Conservation (phyloP, 345 rosid genomes). For the Ricinus communis region DNA sequence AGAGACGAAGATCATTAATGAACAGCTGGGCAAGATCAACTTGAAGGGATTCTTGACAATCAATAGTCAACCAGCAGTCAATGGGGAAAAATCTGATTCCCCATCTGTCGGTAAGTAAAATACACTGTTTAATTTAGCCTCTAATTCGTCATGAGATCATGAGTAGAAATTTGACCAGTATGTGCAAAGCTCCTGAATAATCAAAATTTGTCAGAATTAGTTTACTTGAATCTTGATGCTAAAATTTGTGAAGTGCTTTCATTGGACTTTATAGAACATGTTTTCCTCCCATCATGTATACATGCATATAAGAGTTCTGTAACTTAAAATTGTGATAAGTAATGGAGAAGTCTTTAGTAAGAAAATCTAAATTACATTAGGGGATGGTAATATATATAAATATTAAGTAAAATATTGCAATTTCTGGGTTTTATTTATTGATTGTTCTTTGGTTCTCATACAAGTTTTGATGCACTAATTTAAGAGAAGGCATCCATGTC, state of each 20-base stretch:
- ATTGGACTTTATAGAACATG: neutral
- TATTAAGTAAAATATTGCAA: no score
- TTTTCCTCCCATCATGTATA: neutral
- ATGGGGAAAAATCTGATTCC: conserved; percentile 80
- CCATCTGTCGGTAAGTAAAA: conserved; percentile 65
- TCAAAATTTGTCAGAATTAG: neutral
- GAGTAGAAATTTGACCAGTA: neutral
- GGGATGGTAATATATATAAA: no score
- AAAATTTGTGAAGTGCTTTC: neutral
- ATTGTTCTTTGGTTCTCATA: neutral
- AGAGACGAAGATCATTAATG: conserved; percentile 90
- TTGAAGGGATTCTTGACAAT: conserved; percentile 83
- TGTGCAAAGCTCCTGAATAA: neutral
- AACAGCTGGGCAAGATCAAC: conserved; percentile 79
- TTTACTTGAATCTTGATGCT: neutral
- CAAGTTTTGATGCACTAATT: neutral
- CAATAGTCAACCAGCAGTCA: conserved; percentile 97
- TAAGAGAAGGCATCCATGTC: neutral
- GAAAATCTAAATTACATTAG: no score
- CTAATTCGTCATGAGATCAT: neutral
- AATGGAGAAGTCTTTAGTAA: neutral
- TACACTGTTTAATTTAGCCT: neutral
- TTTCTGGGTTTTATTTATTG: no score
- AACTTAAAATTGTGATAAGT: neutral
- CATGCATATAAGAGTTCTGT: neutral